Base-by-base conservation (phyloP, 1,284 basidiomycete species). In the Pterula multifida region DNA sequence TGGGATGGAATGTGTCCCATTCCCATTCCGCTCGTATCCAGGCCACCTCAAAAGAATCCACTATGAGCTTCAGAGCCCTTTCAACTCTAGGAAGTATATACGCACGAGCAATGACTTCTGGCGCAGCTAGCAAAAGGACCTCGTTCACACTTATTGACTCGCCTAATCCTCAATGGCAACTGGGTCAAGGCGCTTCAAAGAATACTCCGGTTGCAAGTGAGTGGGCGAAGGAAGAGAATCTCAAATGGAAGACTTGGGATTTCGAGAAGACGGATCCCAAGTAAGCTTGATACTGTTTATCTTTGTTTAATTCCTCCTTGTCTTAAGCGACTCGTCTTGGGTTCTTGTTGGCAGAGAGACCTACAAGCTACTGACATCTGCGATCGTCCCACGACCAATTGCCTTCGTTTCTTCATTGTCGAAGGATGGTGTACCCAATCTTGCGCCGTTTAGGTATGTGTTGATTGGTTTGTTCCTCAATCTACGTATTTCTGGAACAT, bases 341-440 rank as follows among this genome's bases (percentile, higher is more conserved):
- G 32, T n/a, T 35, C 32, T 35, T 35, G 32, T 11, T 17, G 9
- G 28, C 55, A 76, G 74, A 56, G 71, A 74, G 52, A 58, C 69
- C 15, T 78, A 81, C 60, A 66, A 69, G 49, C 60, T 89, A 54
- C 66, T 88, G 66, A 85, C 80, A 24, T 81, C 80, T 36, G 77
- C 75, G 1, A 75, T 87, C 51, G 65, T 79, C 28, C 86, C 85
- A 12, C 73, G 87, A 36, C 86, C 87, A 1, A 77, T 88, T 52
- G 85, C 81, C 0, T 78, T 90, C 54, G 75, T 88, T 15, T 87
- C 85, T 3, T 78, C 81, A 11, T 53, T 84, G 17, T 75, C 76
- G 12, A 56, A 61, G 1, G 63, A 73, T 45, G 83, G 83, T 1
- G 63, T 69, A 1, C 68, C 72, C 45, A 90, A 89, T 63, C 73